Conservation (phyloP, 2,329 filamentous ascomycete genomes). For the Colletotrichum godetiae region DNA sequence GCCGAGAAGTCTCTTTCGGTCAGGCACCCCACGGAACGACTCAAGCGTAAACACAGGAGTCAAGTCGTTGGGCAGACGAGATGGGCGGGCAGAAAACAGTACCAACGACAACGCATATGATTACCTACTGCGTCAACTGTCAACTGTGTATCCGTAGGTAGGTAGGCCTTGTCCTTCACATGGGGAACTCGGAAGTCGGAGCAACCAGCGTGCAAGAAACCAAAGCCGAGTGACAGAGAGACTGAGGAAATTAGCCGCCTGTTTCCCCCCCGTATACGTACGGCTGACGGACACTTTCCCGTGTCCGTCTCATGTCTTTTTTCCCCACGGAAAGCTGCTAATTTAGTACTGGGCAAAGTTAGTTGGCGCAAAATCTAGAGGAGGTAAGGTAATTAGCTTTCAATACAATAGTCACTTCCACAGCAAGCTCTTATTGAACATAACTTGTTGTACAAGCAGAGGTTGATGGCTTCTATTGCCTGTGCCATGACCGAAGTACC, state of each 20-base stretch:
- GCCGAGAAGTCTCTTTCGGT: neutral
- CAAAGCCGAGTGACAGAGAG: neutral
- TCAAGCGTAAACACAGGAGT: neutral
- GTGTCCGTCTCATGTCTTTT: neutral
- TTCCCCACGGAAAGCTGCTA: neutral
- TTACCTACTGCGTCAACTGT: neutral
- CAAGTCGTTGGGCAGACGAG: conserved; percentile 10
- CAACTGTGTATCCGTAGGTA: too few relatives aligned
- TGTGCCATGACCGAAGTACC: neutral
- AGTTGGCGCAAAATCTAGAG: too few relatives aligned
- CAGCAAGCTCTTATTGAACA: neutral
- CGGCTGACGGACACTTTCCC: neutral
- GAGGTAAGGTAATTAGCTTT: neutral
- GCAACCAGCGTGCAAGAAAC: neutral
- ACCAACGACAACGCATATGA: neutral
- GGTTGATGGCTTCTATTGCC: neutral
- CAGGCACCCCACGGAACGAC: neutral
- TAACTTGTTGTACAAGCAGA: too few relatives aligned
- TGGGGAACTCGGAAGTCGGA: neutral
- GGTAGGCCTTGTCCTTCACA: neutral
- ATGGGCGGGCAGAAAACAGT: conserved; percentile 17
- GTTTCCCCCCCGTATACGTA: neutral
- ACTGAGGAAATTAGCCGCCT: neutral
- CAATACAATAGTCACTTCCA: neutral
- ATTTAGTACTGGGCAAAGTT: neutral